Percentiles rank a stretch among this genome's conserved stretches.
These are phyloP conservation scores for Epichloe amarillans DNA, from an alignment of 2,329 filamentous ascomycete species.

Conservation along the genomic window DNA sequence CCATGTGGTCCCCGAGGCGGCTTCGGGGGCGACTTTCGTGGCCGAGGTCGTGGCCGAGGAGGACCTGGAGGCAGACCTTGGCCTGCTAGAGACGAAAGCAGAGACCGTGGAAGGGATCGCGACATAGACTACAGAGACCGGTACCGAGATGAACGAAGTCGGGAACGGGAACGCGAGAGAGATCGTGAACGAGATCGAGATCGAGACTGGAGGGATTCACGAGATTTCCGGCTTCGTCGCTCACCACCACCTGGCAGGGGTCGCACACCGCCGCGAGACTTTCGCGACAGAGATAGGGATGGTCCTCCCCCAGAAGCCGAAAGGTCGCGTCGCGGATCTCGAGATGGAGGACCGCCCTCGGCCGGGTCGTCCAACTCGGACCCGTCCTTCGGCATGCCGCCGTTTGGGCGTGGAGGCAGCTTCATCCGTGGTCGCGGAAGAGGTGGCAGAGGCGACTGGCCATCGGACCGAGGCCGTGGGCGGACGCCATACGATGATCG, in stretches of 20 bases:
- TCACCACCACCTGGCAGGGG: conserved; percentile 46
- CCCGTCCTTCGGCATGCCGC: conserved; percentile 39
- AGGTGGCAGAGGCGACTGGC: conserved; percentile 29
- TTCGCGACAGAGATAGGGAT: conserved; percentile 45
- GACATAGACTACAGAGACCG: conserved; percentile 4
- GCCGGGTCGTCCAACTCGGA: conserved; percentile 61
- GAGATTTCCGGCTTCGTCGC: conserved; percentile 32
- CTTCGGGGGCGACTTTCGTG: conserved; percentile 51
- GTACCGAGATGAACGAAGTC: conserved; percentile 21
- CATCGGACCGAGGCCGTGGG: conserved; percentile 36
- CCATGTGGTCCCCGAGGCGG: conserved; percentile 55
- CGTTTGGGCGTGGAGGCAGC: conserved; percentile 41
- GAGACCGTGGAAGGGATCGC: conserved; percentile 31
- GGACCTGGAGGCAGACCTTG: conserved; percentile 47
- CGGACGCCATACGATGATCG: conserved; percentile 47
- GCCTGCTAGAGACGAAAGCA: conserved; percentile 44
- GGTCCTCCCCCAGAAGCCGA: conserved; percentile 54
- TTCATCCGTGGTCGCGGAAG: conserved; percentile 41
- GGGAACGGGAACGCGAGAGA: conserved; percentile 45
- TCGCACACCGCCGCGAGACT: conserved; percentile 55
- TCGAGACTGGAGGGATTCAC: conserved; percentile 28
- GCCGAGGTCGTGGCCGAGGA: conserved; percentile 20
- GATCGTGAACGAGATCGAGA: conserved; percentile 31
- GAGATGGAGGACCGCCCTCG: conserved; percentile 56
- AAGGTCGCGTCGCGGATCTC: conserved; percentile 52